Evolutionary conservation across 306 rosid genomes (phyloP), one percentile per base, ranked within the genome.

Genomic region (Vicia villosa): DNA sequence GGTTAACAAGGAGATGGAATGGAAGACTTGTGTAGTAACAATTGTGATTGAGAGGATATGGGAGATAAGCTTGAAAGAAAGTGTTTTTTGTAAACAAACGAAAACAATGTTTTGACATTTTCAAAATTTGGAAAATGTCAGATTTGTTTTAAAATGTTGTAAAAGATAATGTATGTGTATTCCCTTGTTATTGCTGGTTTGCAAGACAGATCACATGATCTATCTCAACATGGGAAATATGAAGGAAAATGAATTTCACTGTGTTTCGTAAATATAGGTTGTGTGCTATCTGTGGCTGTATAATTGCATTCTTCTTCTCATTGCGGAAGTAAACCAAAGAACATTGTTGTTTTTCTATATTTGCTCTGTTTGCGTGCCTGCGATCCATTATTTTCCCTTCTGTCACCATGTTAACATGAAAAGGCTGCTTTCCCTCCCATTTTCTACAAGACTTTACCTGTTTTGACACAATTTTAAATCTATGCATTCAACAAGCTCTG

Each of bases 211-310:
- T 72, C 45, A 19, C 22, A n/a, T 61, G 14, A 8, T 34, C 54
- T 45, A 55, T 57, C 51, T 49, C 59, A 49, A 26, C 66, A 36
- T 26, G 9, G 14, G 28, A 19, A 50, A 20, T 12, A 38, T 19
- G 13, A 28, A 69, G 56, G 42, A 1, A n/a, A 58, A 59, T 20
- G 49, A 15, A 57, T 74, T 55, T 58, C 36, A 32, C 17, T n/a
- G 8, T 64, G 52, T 64, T 47, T 43, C 57, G 19, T 41, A 12
- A 21, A 42, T 60, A 52, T 32, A 30, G 34, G 24, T 22, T 21
- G 40, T 43, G 52, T 55, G 16, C 6, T 41, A 58, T 70, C 40
- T 61, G 38, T 40, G 7, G 72, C 28, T 74, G 68, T 78, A 67
- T 74, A 66, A 30, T 4, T 30, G 34, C 3, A 28, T 76, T 57